Evolutionary conservation across 1,284 basidiomycete species (phyloP).

Genomic region (Xerocomus nothofagi): DNA sequence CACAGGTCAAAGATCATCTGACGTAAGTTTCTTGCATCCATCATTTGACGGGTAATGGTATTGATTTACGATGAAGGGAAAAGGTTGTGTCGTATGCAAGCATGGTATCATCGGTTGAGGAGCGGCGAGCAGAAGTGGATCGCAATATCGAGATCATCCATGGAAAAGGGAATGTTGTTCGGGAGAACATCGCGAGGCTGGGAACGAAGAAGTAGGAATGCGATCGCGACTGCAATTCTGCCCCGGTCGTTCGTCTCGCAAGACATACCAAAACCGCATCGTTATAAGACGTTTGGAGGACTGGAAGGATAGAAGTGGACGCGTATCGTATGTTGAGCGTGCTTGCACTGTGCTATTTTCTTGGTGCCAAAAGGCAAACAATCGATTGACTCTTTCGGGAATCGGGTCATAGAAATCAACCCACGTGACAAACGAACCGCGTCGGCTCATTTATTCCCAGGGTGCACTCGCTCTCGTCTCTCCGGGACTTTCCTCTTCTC

Average conservation of each 20-base stretch:
- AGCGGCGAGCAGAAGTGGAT: conserved; percentile 17
- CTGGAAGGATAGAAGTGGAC: background rate
- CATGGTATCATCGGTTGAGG: conserved; percentile 23
- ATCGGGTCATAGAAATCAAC: conserved; percentile 29
- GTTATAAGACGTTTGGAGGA: background rate
- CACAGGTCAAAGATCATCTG: conserved; percentile 32
- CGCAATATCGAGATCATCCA: conserved; percentile 18
- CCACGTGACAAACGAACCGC: conserved; percentile 37
- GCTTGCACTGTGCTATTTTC: background rate
- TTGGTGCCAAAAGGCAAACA: background rate
- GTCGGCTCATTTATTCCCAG: conserved; percentile 24
- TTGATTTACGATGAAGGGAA: conserved; percentile 16
- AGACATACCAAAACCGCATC: background rate
- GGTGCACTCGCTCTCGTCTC: conserved; percentile 5
- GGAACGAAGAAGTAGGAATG: conserved; percentile 20
- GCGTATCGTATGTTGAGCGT: background rate
- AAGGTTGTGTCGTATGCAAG: conserved; percentile 19
- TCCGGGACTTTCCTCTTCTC: conserved; percentile 11
- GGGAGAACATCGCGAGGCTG: conserved; percentile 25
- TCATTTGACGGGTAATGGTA: background rate
- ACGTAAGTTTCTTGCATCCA: conserved; percentile 20
- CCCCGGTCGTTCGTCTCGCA: background rate
- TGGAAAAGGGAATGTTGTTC: conserved; percentile 15
- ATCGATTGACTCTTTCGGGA: background rate
- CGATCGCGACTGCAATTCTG: background rate